Percentiles rank a stretch among this genome's conserved stretches.
These are phyloP conservation scores for Porphyra umbilicalis DNA, from an alignment of 31 red algal species.

Conservation along the genomic window DNA sequence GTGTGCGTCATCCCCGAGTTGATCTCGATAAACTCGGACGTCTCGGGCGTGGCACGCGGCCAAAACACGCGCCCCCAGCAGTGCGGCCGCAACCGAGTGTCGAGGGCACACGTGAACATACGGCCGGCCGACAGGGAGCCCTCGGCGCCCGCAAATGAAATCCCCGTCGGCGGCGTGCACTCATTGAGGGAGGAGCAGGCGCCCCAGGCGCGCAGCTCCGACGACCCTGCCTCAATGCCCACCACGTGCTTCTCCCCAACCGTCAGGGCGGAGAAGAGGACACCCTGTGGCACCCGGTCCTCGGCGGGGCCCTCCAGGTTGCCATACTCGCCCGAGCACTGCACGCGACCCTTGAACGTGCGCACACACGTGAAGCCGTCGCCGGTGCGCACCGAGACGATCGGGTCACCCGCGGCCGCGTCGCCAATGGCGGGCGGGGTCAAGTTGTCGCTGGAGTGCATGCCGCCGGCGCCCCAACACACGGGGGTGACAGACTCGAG, in stretches of 20 bases:
- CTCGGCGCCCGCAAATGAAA: not conserved
- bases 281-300: not conserved
- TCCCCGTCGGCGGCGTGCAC: not conserved
- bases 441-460: not conserved
- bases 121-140: not conserved
- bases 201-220: not conserved
- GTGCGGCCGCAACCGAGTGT: not conserved
- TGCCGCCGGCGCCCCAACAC: not conserved
- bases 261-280: not conserved
- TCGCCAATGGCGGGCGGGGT: not conserved
- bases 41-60: not conserved
- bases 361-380: not conserved
- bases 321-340: not conserved
- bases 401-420: not conserved
- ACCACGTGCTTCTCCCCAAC: not conserved
- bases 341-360: not conserved
- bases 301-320: not conserved
- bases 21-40: not conserved
- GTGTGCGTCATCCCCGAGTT: not conserved
- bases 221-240: not conserved
- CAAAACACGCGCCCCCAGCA: not conserved
- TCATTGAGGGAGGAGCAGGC: not conserved
- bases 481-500: not conserved
- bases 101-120: not conserved
- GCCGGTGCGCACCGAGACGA: not conserved